Evolutionary conservation across 371 early-diverging fungal species (phyloP), one percentile per base, ranked within the genome.

Genomic region (Syncephalastrum sp.): DNA sequence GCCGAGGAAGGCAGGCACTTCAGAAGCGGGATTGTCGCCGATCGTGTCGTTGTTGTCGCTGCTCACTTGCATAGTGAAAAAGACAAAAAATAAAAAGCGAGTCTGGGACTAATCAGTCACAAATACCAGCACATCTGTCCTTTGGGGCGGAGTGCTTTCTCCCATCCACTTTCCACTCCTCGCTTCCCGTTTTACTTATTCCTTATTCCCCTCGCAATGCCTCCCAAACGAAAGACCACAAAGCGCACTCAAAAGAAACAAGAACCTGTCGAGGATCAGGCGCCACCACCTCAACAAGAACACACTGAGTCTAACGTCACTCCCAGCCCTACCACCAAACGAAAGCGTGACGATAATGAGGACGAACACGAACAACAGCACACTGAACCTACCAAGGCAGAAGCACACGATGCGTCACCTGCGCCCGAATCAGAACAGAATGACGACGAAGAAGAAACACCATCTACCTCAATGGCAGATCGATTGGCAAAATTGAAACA

Each of bases 1-100:
- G 7, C 79, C 79, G 56, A 84, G 64, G 57, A 84, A 81, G n/a
- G 84, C 66, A 29, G 78, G 78, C 17, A 78, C 60, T 49, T 76
- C 61, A 16, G 53, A 15, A 15, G 63, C 63, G 2, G 63, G 54
- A 24, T 45, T 14, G 27, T 21, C 49, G 13, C 48, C 33, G 48
- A 42, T 43, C 15, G 16, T 46, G 16, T 29, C 54, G 38, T 33
- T 33, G 38, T 33, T 33, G 38, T 33, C 38, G 38, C 38, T 33
- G 38, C 38, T 33, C 38, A 33, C 38, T 33, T 33, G 38, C 38
- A 33, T 33, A 33, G 38, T 33, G 1, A 10, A 33, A 12, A 33
- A 33, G 38, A 33, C 38, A 33, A 33, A 33, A 33, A 33, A 33
- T 33, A 33, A 33, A 33, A 12, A 10, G 29, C 4, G 38, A 10